Evolutionary conservation across 2,329 filamentous ascomycete species (phyloP), one percentile per base, ranked within the genome.

Genomic region (Trichoderma polysporum): DNA sequence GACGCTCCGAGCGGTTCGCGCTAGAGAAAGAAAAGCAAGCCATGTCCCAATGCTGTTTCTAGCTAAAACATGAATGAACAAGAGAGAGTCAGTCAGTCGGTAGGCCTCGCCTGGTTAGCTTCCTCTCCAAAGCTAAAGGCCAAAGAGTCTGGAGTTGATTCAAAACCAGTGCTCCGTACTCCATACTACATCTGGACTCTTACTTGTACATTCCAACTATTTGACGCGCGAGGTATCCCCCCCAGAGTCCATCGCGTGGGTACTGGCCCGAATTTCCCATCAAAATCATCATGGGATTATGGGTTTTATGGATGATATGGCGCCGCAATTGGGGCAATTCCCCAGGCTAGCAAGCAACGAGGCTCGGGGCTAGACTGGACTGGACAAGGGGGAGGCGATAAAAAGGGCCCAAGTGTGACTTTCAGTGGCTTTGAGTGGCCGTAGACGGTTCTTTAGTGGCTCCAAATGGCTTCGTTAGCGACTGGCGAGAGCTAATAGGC

Each of bases 321-420:
- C 15, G 31, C 58, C 58, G 39, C 45, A 41, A 58, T 41, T 58
- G 56, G 56, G 12, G 56, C 56, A 41, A 22, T 29, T 61, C 58
- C 58, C 45, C 58, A 61, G 58, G 58, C 58, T 61, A 61, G 41
- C 58, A 49, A n/a, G 29, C 41, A 33, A n/a, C 39, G 8, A 45
- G 41, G n/a, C 41, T 45, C 41, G 41, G 41, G 41, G 45, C 58
- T 61, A 61, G 58, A 22, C 58, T 61, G 45, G 31, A 52, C 35
- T 50, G 45, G 49, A 50, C 58, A 52, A 47, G 58, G 58, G 45
- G 45, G 35, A 45, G 58, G 29, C 19, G 35, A 25, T 15, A 13
- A 45, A 45, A 27, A 22, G 22, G 45, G 45, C 31, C 31, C 45
- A 50, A 25, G 19, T 9, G 47, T 50, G 58, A 45, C 22, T 39